phyloP scores from a whole-genome alignment of 2,329 filamentous ascomycete genomes.

The Aspergillus uvarum region DNA sequence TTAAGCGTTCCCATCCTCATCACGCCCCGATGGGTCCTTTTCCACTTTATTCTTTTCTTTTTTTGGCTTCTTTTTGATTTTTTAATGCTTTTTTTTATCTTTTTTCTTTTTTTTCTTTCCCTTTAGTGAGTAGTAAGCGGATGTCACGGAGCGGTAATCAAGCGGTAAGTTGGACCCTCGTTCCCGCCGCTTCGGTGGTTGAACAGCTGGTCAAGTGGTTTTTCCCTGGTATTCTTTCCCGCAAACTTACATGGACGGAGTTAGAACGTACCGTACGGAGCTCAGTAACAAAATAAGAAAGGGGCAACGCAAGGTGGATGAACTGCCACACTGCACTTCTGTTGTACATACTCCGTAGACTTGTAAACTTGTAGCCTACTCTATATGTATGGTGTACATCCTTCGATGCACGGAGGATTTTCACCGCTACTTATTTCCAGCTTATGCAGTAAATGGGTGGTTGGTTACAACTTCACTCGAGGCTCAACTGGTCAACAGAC shows the following conservation, averaged over 20 bases:
- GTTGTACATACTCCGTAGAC: too few species aligned
- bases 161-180: not conserved
- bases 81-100: not conserved
- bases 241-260: too few species aligned
- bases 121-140: not conserved
- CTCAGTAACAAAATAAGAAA: not conserved
- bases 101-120: not conserved
- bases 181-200: not conserved
- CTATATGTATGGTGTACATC: too few species aligned
- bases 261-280: too few species aligned
- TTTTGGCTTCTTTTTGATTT: not conserved
- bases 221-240: not conserved
- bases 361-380: too few species aligned
- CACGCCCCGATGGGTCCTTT: not conserved
- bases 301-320: constrained; percentile 7
- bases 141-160: not conserved
- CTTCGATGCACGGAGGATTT: not conserved
- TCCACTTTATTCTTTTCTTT: not conserved
- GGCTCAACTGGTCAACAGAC: too few species aligned
- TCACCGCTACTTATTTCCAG: not conserved
- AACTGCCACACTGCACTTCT: not conserved
- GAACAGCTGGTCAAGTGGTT: not conserved
- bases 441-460: too few species aligned
- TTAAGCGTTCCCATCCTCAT: not conserved
- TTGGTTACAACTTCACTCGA: too few species aligned